Base-by-base conservation (phyloP, 2,329 filamentous ascomycete genomes). In the Emydomyces testavorans region DNA sequence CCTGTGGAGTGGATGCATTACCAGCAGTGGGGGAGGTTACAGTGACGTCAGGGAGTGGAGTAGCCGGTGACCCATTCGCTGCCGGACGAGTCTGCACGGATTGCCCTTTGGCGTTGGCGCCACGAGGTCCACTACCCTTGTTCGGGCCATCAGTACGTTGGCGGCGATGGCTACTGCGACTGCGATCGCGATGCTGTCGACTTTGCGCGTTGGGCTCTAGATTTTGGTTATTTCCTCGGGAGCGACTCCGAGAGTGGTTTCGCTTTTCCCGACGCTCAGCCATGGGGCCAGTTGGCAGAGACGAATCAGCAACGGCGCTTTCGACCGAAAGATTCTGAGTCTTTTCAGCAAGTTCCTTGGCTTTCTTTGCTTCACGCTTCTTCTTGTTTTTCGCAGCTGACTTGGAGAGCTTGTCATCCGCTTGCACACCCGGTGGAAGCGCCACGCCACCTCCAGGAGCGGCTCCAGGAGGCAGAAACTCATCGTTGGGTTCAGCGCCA, bases 381-480 rank as follows among this genome's bases (percentile, higher is more conserved):
- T 96, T 96, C 79, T 96, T 96, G 71, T 95, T 95, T 77, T 95
- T 95, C 58, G 86, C 72, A 10, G 85, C 88, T 46, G 83, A 79
- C 71, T 92, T 93, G 53, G 85, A 89, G 52, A 92, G 65, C 57
- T 77, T 81, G 57, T 85, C 85, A 52, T 87, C 83, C 37, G 63
- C 76, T 36, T 76, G 72, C 51, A 75, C 78, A 11, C 83, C 79
- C 4, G 77, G 76, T 21, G 81, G 79, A 38, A 85, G 74, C 53
- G 76, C 77, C 35, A 80, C 78, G 36, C 78, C 79, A 18, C 79
- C 79, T 46, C 78, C 79, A 39, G 82, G 79, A 45, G 77, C 77
- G 37, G 83, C 81, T 54, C 82, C 79, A n/a, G 84, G 78, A 39
- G 80, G 77, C 38, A 80, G 68, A 18, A 76, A 71, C 21, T 79